Conservation (phyloP, 1,284 basidiomycete species). For the Cutaneotrichosporon sp. region DNA sequence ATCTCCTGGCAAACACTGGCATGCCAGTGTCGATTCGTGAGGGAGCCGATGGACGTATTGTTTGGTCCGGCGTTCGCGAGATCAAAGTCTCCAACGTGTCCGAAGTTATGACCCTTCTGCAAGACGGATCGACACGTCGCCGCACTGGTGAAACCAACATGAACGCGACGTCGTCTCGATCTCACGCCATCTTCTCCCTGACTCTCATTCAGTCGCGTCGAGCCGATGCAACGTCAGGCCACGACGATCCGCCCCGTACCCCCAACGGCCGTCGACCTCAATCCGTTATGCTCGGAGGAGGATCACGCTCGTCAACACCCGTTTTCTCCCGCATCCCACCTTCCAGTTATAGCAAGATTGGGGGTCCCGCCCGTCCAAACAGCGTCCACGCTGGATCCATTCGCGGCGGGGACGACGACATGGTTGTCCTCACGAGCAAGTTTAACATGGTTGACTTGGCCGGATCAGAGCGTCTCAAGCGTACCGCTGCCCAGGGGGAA, state of each 20-base stretch:
- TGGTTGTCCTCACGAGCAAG: constrained; percentile 86
- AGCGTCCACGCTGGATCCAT: constrained; percentile 53
- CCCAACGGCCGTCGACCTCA: constrained; percentile 22
- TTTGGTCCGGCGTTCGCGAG: constrained; percentile 93
- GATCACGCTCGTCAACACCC: constrained; percentile 19
- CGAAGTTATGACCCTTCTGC: constrained; percentile 89
- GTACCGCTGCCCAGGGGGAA: constrained; percentile 87
- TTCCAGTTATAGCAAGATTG: constrained; percentile 16
- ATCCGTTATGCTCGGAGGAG: constrained; percentile 11
- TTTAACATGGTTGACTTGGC: constrained; percentile 99
- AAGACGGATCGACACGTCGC: constrained; percentile 80
- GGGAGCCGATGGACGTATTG: constrained; percentile 91
- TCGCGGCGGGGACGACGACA: constrained; percentile 63
- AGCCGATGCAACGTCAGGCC: constrained; percentile 12
- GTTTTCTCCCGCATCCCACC: constrained; percentile 12
- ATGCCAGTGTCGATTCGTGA: constrained; percentile 93
- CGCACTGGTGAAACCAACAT: constrained; percentile 97
- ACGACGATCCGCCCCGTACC: constrained; percentile 8
- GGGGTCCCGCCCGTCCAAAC: constrained; percentile 59
- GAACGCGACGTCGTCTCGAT: constrained; percentile 96
- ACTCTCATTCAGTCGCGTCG: constrained; percentile 69
- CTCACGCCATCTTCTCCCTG: constrained; percentile 97
- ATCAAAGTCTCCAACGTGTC: constrained; percentile 71
- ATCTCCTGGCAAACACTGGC: constrained; percentile 64
- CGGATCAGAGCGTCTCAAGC: constrained; percentile 91